phyloP scores from a whole-genome alignment of 2,329 filamentous ascomycete species.

The Aspergillus oerlinghausenensis region DNA sequence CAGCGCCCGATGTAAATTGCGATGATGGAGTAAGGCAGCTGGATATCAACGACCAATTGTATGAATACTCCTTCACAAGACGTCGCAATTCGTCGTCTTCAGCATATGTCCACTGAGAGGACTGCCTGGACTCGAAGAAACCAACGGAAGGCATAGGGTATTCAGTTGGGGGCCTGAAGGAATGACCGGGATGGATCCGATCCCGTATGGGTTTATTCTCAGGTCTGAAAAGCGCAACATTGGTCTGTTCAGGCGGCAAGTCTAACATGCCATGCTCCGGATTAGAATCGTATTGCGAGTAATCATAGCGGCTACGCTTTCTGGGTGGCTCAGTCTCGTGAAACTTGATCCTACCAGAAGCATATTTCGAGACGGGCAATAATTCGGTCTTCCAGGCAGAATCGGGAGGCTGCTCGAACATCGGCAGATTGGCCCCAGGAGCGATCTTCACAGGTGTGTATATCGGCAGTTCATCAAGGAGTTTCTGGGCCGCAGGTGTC shows the following conservation, averaged over 20 bases:
- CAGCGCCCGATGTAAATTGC: conserved; percentile 74
- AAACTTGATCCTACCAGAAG: conserved; percentile 73
- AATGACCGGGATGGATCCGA: conserved; percentile 81
- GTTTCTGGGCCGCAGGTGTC: conserved; percentile 68
- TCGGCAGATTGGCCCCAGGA: conserved; percentile 54
- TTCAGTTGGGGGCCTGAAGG: conserved; percentile 89
- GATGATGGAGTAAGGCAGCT: conserved; percentile 71
- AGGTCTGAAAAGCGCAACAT: conserved; percentile 82
- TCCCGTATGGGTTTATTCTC: conserved; percentile 88
- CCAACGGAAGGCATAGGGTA: conserved; percentile 82
- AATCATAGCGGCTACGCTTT: conserved; percentile 80
- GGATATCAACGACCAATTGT: conserved; percentile 96
- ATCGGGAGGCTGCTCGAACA: conserved; percentile 62
- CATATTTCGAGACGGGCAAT: conserved; percentile 79
- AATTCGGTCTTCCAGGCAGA: conserved; percentile 70
- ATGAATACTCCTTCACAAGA: conserved; percentile 86
- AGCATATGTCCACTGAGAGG: conserved; percentile 84
- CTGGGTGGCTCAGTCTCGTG: conserved; percentile 59
- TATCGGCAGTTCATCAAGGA: conserved; percentile 76
- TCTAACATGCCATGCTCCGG: conserved; percentile 49
- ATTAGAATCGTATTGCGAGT: conserved; percentile 67
- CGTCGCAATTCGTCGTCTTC: conserved; percentile 87
- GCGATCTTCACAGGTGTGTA: conserved; percentile 60
- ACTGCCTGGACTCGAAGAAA: conserved; percentile 82
- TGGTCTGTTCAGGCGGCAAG: conserved; percentile 63